Evolutionary conservation across 139 green algal species (phyloP), one percentile per base, ranked within the genome.

Genomic region (Microglena sp.): DNA sequence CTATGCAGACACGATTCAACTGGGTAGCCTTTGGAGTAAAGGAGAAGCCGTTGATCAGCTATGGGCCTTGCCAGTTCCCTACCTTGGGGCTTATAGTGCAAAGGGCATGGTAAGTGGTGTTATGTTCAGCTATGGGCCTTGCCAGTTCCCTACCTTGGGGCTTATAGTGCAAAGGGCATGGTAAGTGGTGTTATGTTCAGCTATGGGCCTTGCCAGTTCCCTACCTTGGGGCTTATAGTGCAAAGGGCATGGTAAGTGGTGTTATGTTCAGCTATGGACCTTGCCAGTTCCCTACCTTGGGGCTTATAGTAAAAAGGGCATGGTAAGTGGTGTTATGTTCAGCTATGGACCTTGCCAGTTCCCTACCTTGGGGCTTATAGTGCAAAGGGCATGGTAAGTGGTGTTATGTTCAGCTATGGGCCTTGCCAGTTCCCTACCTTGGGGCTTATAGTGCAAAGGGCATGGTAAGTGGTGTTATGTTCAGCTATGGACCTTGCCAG

Each of bases 31-130:
- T 59, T 5, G 57, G 67, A 3, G 58, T 65, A 1, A 62, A 77
- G 6, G 66, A 73, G 46, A 73, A 77, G 46, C 68, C 64, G 22
- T 34, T 85, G 15, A 44, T 99, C 36, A 94, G 82, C 76, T 97
- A 97, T 78, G 91, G 91, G 1, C 92, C 92, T 29, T 97, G 92
- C 74, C 92, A 98, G 80, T 98, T 98, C 73, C 94, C 94, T 24
- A 98, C 94, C 0, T 82, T 99, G 45, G 92, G 92, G 1, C 84
- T 99, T 34, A 93, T 98, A 36, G 94, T 99, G 57, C 84, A 97
- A 80, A 79, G 94, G 2, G 82, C 84, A 2, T 99, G 94, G 87
- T 88, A 63, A 34, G 68, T 35, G 0, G 21, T 66, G 22, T 34
- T 45, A 32, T 26, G 7, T 62, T 34, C 40, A 92, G 78, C 72